Percentiles rank a stretch among this genome's conserved stretches.
phyloP scores from a whole-genome alignment of 2,329 filamentous ascomycete species.

The Cordyceps javanica region DNA sequence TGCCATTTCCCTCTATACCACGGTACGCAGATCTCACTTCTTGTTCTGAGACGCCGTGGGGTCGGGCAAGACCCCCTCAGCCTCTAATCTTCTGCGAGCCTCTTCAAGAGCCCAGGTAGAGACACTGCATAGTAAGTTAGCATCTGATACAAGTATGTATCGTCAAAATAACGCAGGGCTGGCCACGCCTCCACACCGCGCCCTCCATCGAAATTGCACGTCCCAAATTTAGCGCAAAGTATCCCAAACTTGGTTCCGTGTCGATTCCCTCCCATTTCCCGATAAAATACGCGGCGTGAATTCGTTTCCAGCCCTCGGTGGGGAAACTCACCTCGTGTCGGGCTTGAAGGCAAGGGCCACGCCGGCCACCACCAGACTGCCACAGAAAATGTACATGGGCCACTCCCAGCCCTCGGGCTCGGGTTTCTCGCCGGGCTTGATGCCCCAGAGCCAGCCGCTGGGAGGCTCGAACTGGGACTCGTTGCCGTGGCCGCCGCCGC shows the following conservation, averaged over 20 bases:
- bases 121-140: slow-evolving; percentile 58
- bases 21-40: slow-evolving; percentile 33
- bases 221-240: background rate
- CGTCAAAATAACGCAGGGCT: slow-evolving; percentile 20
- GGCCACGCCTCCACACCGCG: slow-evolving; percentile 14
- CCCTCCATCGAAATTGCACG: slow-evolving; percentile 1
- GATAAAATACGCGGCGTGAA: background rate
- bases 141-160: slow-evolving; percentile 8
- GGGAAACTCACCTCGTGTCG: slow-evolving; percentile 82
- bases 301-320: background rate
- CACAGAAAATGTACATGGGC: slow-evolving; percentile 78
- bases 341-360: slow-evolving; percentile 94
- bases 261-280: background rate
- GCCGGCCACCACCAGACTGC: slow-evolving; percentile 63
- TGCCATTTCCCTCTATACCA: background rate
- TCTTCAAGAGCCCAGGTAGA: slow-evolving; percentile 99
- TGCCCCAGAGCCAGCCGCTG: slow-evolving; percentile 84
- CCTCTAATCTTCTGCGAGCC: slow-evolving; percentile 88
- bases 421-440: slow-evolving; percentile 92
- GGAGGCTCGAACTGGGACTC: slow-evolving; percentile 84
- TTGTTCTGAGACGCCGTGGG: slow-evolving; percentile 52
- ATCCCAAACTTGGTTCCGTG: background rate
- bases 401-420: slow-evolving; percentile 96
- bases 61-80: slow-evolving; percentile 87
- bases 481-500: slow-evolving; percentile 39